Conservation (phyloP, 2,329 filamentous ascomycete species). For the Lasiodiplodia citricola region DNA sequence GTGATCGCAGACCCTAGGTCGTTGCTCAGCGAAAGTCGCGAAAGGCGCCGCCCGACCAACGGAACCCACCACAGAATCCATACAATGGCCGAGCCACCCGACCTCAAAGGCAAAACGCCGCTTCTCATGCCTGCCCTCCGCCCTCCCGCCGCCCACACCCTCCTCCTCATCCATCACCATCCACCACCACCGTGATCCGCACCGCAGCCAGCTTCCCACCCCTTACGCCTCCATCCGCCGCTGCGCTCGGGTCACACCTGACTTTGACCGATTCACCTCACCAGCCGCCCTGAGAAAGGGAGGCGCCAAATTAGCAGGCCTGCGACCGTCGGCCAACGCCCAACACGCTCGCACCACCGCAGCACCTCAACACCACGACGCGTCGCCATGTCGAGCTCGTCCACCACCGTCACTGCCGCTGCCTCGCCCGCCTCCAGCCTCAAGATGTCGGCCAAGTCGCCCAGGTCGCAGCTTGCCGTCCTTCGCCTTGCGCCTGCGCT, state of each 20-base stretch:
- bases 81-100: slow-evolving; percentile 22
- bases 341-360: slow-evolving; percentile 8
- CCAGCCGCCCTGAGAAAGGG: slow-evolving; percentile 26
- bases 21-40: slow-evolving; percentile 12
- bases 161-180: slow-evolving; percentile 22
- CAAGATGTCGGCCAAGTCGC: slow-evolving; percentile 42
- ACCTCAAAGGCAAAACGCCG: slow-evolving; percentile 21
- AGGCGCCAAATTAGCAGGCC: slow-evolving; percentile 26
- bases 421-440: slow-evolving; percentile 30
- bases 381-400: slow-evolving; percentile 28
- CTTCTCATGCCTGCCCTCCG: slow-evolving; percentile 23
- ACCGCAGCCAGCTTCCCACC: slow-evolving; percentile 10
- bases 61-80: slow-evolving; percentile 9
- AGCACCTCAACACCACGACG: slow-evolving; percentile 26
- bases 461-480: slow-evolving; percentile 40
- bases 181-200: slow-evolving; percentile 25
- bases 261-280: slow-evolving; percentile 26
- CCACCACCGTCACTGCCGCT: slow-evolving; percentile 31
- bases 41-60: neutral
- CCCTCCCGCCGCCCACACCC: slow-evolving; percentile 17
- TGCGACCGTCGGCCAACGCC: slow-evolving; percentile 24
- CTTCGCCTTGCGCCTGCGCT: slow-evolving; percentile 40
- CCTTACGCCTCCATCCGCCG: slow-evolving; percentile 24
- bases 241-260: slow-evolving; percentile 27
- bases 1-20: neutral